These are phyloP conservation scores for Typha latifolia DNA, from an alignment of 176 grass and related monocot species.

Conservation along the genomic window DNA sequence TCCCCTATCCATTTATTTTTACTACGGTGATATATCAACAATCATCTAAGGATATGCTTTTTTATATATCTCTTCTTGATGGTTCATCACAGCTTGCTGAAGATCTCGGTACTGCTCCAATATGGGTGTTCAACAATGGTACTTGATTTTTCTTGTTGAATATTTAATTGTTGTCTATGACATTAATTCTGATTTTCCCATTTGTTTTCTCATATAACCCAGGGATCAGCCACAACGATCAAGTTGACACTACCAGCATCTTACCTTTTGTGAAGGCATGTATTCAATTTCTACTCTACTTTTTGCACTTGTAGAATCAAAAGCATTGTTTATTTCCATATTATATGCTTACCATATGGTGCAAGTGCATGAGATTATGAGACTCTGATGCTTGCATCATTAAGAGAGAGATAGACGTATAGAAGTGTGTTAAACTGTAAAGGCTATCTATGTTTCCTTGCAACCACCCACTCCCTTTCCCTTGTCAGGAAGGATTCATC, in stretches of 20 bases:
- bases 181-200: slow-evolving; percentile 15
- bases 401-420: too few species aligned
- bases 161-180: neutral
- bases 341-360: too few species aligned
- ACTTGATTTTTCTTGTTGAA: slow-evolving; percentile 19
- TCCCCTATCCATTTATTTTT: neutral
- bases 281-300: slow-evolving; percentile 1
- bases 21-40: neutral
- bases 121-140: slow-evolving; percentile 98
- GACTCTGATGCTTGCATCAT: too few species aligned
- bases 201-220: slow-evolving; percentile 8
- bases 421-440: too few species aligned
- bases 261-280: slow-evolving; percentile 50
- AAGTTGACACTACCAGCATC: slow-evolving; percentile 27
- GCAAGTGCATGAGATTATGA: too few species aligned
- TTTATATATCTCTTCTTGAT: slow-evolving; percentile 13
- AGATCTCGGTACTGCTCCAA: slow-evolving; percentile 54
- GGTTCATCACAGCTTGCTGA: slow-evolving; percentile 54
- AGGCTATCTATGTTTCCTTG: too few species aligned
- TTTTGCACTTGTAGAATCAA: neutral
- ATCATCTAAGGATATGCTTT: neutral
- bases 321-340: neutral
- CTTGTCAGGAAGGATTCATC: too few species aligned
- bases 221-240: slow-evolving; percentile 61
- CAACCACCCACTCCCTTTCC: too few species aligned